These are phyloP conservation scores for Colletotrichum spinosum DNA, from an alignment of 2,329 filamentous ascomycete genomes.

Conservation along the genomic window DNA sequence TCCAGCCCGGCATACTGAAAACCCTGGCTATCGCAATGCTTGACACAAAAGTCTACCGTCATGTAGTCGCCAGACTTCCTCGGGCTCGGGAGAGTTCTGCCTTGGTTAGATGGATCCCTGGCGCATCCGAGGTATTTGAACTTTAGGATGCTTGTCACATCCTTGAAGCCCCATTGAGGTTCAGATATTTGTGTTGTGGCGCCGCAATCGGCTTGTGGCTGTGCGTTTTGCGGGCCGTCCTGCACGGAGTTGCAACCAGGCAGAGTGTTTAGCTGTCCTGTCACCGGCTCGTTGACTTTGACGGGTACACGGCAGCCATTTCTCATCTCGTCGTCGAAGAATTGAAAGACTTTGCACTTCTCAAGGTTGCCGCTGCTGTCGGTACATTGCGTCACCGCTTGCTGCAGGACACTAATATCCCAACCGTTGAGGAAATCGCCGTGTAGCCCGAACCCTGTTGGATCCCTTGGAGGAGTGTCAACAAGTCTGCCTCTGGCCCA, in stretches of 20 bases:
- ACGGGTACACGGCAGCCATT: conserved; percentile 63
- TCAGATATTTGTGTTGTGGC: conserved; percentile 51
- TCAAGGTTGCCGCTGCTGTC: conserved; percentile 70
- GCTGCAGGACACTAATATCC: conserved; percentile 73
- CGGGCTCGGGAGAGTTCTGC: conserved; percentile 46
- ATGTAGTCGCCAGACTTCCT: conserved; percentile 46
- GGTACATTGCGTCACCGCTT: conserved; percentile 75
- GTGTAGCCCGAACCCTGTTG: conserved; percentile 78
- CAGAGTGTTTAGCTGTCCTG: conserved; percentile 57
- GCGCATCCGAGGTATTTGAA: conserved; percentile 68
- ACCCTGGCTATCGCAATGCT: conserved; percentile 44
- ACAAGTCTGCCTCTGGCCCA: not conserved
- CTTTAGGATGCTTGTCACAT: conserved; percentile 54
- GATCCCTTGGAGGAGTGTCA: conserved; percentile 53
- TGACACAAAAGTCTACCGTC: conserved; percentile 48
- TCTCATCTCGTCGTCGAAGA: conserved; percentile 53
- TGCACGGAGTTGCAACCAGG: conserved; percentile 66
- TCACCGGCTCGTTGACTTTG: conserved; percentile 58
- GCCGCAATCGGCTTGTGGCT: conserved; percentile 44
- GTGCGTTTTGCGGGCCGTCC: conserved; percentile 42
- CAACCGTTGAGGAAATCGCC: conserved; percentile 81
- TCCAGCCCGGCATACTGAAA: conserved; percentile 51
- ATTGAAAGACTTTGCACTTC: conserved; percentile 66
- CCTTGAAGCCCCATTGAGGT: conserved; percentile 54
- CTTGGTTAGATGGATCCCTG: conserved; percentile 43